Conservation (phyloP, 129 eudicot species). For the Centaurea solstitialis region DNA sequence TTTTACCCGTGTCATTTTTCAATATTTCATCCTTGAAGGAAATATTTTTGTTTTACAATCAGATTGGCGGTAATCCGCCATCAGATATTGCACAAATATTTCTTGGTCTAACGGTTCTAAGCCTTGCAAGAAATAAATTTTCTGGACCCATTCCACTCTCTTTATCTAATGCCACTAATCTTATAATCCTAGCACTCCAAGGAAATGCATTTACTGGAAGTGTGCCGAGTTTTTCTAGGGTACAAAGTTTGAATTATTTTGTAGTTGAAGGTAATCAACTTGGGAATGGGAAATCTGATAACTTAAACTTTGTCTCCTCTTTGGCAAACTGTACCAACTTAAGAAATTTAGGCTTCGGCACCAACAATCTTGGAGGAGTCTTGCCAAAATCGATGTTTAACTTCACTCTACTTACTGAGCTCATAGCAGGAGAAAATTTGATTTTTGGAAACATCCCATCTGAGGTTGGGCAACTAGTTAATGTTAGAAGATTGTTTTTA, state of each 20-base stretch:
- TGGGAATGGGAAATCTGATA: constrained; percentile 2
- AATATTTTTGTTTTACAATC: not conserved
- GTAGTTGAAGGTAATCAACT: not conserved
- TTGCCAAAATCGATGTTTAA: constrained; percentile 8
- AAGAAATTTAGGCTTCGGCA: not conserved
- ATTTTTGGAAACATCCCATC: constrained; percentile 16
- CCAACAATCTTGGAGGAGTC: constrained; percentile 15
- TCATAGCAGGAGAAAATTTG: not conserved
- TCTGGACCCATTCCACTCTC: constrained; percentile 10
- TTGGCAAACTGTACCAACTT: not conserved
- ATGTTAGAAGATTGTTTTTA: too few relatives aligned
- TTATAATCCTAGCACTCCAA: not conserved
- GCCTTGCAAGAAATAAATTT: not conserved
- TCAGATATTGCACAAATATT: not conserved
- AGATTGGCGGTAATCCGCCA: not conserved
- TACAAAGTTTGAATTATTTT: not conserved
- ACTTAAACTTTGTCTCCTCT: not conserved
- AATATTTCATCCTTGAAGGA: not conserved
- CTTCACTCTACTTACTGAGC: not conserved
- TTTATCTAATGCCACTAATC: not conserved
- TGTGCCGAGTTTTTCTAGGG: constrained; percentile 2
- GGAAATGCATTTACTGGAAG: not conserved
- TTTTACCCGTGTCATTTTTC: not conserved
- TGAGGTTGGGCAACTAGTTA: not conserved
- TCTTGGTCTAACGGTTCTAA: not conserved